These are phyloP conservation scores for Colletotrichum sp. DNA, from an alignment of 2,329 filamentous ascomycete species.

Conservation along the genomic window DNA sequence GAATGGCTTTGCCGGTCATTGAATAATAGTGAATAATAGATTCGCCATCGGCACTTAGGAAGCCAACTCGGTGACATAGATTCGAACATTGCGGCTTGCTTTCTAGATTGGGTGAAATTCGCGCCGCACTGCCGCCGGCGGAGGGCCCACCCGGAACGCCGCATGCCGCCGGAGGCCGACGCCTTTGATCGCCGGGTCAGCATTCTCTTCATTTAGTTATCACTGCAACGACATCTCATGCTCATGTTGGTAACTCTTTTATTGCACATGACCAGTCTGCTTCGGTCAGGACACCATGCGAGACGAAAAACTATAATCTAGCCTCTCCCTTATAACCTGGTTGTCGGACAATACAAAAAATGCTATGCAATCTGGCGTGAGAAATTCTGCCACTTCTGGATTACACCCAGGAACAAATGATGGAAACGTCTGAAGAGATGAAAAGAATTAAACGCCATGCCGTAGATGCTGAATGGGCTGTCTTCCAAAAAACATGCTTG, in stretches of 20 bases:
- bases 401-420: not conserved
- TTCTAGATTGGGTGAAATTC: not conserved
- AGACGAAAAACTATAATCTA: not conserved
- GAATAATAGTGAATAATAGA: not conserved
- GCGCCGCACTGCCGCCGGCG: not conserved
- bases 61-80: not conserved
- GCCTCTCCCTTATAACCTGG: not conserved
- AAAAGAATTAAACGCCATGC: not conserved
- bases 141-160: not conserved
- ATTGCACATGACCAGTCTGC: not conserved
- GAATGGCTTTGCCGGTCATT: slow-evolving; percentile 3
- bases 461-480: not conserved
- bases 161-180: not conserved
- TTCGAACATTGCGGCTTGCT: not conserved
- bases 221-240: not conserved
- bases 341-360: not conserved
- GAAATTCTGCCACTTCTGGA: not conserved
- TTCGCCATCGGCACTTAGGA: not conserved
- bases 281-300: not conserved
- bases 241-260: not conserved
- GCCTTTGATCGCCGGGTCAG: not conserved
- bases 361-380: slow-evolving; percentile 3
- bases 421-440: not conserved
- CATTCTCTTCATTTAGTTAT: not conserved
- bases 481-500: not conserved